Evolutionary conservation across 345 rosid species (phyloP), one percentile per base, ranked within the genome.

Genomic region (Citrus glauca): DNA sequence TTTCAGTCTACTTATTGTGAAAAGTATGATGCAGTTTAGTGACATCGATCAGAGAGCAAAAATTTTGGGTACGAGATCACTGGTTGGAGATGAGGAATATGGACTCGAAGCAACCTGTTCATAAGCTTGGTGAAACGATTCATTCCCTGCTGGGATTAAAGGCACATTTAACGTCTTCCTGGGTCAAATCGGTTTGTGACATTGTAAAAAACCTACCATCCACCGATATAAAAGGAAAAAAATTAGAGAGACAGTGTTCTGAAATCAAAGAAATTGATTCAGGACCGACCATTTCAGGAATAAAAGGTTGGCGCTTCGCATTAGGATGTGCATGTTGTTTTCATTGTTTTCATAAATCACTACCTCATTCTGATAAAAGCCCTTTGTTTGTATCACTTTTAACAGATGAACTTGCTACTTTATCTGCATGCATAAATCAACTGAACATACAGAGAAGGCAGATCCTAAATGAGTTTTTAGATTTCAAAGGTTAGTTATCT

Each of bases 131-230:
- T 0, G 88, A 88, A 82, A 86, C 88, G n/a, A 84, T 93, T 65
- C 90, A 91, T 80, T 89, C 95, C 45, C 83, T 93, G 16, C 89
- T 91, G 28, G 97, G 92, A 75, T 76, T 88, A 28, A 90, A 91
- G 85, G 78, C 90, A 68, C 86, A 73, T 82, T 66, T 90, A 72
- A 91, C 86, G 61, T 86, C 91, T 69, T 77, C 77, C 79, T 93
- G 97, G 97, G 88, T 85, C 25, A 80, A 82, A 75, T 85, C 95
- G 24, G 94, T 91, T 53, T 85, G 89, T 76, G 85, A 86, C 74
- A 91, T 89, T 53, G 69, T 79, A 42, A 83, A 84, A 73, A 85
- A 74, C 19, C 75, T 78, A 35, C 80, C 88, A 30, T 40, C 77
- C 62, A 7, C 60, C 40, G 48, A 69, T 56, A 50, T 22, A 71